phyloP scores from a whole-genome alignment of 2,329 filamentous ascomycete genomes.

The Exophiala oligosperma region DNA sequence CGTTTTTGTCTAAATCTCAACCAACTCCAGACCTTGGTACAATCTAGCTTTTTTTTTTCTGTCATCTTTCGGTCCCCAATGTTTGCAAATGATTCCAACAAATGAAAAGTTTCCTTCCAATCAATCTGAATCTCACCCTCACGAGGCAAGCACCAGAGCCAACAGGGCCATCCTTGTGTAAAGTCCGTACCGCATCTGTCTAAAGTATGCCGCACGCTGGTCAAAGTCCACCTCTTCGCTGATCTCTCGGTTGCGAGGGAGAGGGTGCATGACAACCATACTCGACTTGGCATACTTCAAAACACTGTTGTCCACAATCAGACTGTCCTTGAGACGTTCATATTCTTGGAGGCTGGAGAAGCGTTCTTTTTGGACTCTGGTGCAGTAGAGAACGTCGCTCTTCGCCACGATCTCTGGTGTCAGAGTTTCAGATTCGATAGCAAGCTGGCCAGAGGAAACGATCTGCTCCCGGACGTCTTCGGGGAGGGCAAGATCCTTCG shows the following conservation, averaged over 20 bases:
- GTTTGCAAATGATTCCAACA: neutral
- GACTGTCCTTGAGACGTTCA: constrained; percentile 82
- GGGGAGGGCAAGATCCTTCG: constrained; percentile 75
- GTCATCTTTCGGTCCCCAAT: neutral
- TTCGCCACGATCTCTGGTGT: constrained; percentile 83
- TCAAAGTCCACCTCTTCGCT: constrained; percentile 97
- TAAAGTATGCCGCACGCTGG: constrained; percentile 93
- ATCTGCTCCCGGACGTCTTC: constrained; percentile 71
- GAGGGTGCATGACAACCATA: constrained; percentile 93
- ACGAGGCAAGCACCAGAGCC: constrained; percentile 76
- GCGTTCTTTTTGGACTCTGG: constrained; percentile 92
- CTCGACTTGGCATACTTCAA: constrained; percentile 87
- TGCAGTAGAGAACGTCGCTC: constrained; percentile 95
- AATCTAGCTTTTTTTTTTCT: neutral
- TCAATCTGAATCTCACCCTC: neutral
- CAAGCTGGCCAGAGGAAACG: constrained; percentile 71
- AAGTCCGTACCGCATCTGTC: constrained; percentile 96
- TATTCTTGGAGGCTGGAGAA: constrained; percentile 81
- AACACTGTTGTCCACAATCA: constrained; percentile 86
- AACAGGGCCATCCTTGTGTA: constrained; percentile 98
- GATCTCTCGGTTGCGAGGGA: constrained; percentile 91
- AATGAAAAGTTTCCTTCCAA: too few relatives aligned
- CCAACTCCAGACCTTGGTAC: neutral
- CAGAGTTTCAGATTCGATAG: constrained; percentile 72
- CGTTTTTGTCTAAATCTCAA: neutral